A percentile compares a stretch with the other conserved stretches of the same genome.
Conservation (phyloP, 192 early-diverging fungal genomes). For the Diversispora eburnea region DNA sequence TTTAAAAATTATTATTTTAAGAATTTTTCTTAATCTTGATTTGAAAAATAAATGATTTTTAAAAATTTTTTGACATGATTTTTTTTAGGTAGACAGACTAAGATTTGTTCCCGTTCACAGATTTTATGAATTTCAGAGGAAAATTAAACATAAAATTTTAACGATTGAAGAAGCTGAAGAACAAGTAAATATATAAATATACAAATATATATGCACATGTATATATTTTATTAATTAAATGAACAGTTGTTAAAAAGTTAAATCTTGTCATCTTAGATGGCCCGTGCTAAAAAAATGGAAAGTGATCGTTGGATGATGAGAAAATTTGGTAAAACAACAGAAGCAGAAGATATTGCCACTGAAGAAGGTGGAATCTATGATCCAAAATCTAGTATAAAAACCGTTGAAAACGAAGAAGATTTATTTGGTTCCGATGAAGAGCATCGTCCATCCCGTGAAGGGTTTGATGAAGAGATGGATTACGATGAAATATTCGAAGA, state of each 20-base stretch:
- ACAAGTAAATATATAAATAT: conserved; percentile 26
- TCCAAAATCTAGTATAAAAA: conserved; percentile 8
- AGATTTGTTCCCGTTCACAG: conserved; percentile 65
- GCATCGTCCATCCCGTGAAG: conserved; percentile 27
- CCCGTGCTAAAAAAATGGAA: conserved; percentile 32
- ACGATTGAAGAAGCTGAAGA: conserved; percentile 77
- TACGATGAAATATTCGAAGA: conserved; percentile 81
- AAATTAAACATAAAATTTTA: conserved; percentile 59
- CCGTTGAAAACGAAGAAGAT: conserved; percentile 28
- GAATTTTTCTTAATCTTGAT: neutral
- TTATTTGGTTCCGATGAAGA: conserved; percentile 43
- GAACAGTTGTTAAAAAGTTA: neutral
- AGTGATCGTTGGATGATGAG: conserved; percentile 54
- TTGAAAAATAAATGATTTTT: neutral
- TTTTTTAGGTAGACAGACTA: neutral
- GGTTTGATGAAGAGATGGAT: conserved; percentile 51
- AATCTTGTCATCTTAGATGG: conserved; percentile 37
- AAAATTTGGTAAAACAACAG: conserved; percentile 37
- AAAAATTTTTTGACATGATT: neutral
- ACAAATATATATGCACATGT: neutral
- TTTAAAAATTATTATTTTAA: neutral
- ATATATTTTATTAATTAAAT: conserved; percentile 1
- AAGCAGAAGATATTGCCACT: conserved; percentile 23
- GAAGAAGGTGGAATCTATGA: conserved; percentile 17
- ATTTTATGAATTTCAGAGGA: conserved; percentile 76